Evolutionary conservation across 2,329 filamentous ascomycete genomes (phyloP), one percentile per base, ranked within the genome.

Genomic region (Pestalotiopsis sp.): DNA sequence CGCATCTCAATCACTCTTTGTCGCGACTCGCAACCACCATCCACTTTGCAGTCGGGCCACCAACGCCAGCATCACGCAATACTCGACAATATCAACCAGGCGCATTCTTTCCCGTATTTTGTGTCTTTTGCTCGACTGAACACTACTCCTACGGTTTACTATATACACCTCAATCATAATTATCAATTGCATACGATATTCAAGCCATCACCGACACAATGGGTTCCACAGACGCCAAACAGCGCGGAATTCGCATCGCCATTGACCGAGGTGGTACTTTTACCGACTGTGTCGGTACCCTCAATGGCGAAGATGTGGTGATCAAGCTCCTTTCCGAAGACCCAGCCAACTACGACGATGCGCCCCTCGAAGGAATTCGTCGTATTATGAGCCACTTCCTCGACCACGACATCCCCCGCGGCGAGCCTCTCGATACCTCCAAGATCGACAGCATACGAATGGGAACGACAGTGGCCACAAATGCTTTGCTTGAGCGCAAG

Each of bases 391-490:
- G 91, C 72, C 90, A 89, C 74, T 97, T 97, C 79, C 89, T 90
- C 2, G 86, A 87, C 67, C 86, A 87, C 69, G 91, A 95, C 4
- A 94, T 97, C 59, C 93, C 93, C 3, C 90, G 94, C 62, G 94
- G 93, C 31, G 85, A 94, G 77, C 84, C 92, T 1, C 83, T 97
- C 9, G 94, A 97, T 79, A 97, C 94, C 1, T 89, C 90, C 20
- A 83, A 90, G 76, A 97, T 98, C 74, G 93, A 96, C 74, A 94
- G 92, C 67, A 97, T 98, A 78, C 91, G 95, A 62, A 98, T 98
- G 95, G 95, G 95, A 59, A 98, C 95, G 1, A 98, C 95, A 0
- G 94, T 98, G 13, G 95, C 95, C 11, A 98, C 95, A 0, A 98
- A 98, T 79, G 95, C 95, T 0, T 82, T 98, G 68, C 85, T 98